phyloP scores from a whole-genome alignment of 2,329 filamentous ascomycete genomes.

The Fusarium graminum region DNA sequence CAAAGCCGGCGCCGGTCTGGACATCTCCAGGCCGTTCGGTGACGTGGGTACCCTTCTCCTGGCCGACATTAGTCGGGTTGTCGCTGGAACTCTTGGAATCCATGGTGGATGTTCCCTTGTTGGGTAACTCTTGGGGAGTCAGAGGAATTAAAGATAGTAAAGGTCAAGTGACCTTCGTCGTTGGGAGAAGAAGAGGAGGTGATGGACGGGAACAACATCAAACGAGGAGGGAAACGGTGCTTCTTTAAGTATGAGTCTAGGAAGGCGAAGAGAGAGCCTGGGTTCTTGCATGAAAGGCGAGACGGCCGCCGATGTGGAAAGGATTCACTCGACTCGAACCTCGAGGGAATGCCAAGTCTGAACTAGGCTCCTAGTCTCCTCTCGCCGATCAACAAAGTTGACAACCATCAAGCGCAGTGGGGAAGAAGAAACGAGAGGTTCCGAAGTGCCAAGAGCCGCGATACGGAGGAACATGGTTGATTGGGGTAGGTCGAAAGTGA shows the following conservation, averaged over 20 bases:
- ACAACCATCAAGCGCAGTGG: slow-evolving; percentile 22
- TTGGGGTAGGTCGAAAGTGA: slow-evolving; percentile 41
- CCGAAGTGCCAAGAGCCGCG: slow-evolving; percentile 38
- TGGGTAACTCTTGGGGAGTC: slow-evolving; percentile 13
- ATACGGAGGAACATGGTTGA: slow-evolving; percentile 45
- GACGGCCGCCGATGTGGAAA: slow-evolving; percentile 22
- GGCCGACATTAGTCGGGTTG: slow-evolving; percentile 41
- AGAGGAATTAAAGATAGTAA: slow-evolving; percentile 22
- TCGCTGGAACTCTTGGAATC: slow-evolving; percentile 39
- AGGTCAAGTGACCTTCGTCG: slow-evolving; percentile 37
- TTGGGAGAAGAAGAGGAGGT: slow-evolving; percentile 26
- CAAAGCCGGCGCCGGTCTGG: slow-evolving; percentile 35
- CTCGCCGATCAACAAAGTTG: slow-evolving; percentile 35
- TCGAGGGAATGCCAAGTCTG: slow-evolving; percentile 20
- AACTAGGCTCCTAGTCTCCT: slow-evolving; percentile 26
- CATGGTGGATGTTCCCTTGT: slow-evolving; percentile 37
- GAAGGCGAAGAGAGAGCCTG: slow-evolving; percentile 15
- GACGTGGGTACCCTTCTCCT: slow-evolving; percentile 41
- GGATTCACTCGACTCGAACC: slow-evolving; percentile 14
- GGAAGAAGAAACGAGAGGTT: slow-evolving; percentile 29
- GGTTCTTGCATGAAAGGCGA: slow-evolving; percentile 10
- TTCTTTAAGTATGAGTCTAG: slow-evolving; percentile 40
- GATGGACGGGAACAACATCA: slow-evolving; percentile 18
- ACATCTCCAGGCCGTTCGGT: slow-evolving; percentile 38
- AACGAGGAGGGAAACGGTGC: slow-evolving; percentile 19